phyloP scores from a whole-genome alignment of 2,329 filamentous ascomycete species.

The Diaporthe vexans region DNA sequence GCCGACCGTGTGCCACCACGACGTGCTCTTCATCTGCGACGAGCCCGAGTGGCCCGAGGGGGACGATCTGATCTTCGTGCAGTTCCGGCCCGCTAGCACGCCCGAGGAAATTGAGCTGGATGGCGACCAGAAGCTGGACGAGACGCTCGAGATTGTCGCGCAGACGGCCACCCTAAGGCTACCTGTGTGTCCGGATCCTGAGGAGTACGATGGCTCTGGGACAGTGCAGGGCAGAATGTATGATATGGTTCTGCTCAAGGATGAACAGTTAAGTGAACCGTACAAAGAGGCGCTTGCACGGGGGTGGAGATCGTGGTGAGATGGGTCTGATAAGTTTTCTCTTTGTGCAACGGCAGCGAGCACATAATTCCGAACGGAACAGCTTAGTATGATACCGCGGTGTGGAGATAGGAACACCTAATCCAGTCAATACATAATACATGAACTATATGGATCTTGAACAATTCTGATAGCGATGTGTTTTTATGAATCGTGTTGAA shows the following conservation, averaged over 20 bases:
- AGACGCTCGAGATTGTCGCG: conserved; percentile 13
- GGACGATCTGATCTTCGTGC: conserved; percentile 14
- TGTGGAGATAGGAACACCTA: too few species aligned
- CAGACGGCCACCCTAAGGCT: neutral
- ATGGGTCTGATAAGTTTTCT: neutral
- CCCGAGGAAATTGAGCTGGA: conserved; percentile 16
- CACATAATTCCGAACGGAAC: neutral
- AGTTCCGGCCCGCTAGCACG: conserved; percentile 18
- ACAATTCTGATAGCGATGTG: neutral
- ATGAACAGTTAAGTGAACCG: conserved; percentile 2
- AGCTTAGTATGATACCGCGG: neutral
- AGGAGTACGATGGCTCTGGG: conserved; percentile 13
- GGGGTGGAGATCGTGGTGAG: conserved; percentile 24
- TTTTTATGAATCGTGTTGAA: neutral
- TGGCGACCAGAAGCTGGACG: neutral
- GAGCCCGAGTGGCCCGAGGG: conserved; percentile 25
- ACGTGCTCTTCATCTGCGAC: conserved; percentile 24
- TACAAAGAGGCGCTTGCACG: conserved; percentile 8
- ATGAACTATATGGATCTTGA: neutral
- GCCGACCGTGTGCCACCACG: conserved; percentile 10
- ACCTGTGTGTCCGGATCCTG: conserved; percentile 12
- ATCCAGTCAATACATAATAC: neutral
- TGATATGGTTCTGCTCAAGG: conserved; percentile 20
- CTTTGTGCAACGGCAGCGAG: rapidly evolving
- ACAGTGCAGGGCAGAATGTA: conserved; percentile 23